Evolutionary conservation across 139 green algal species (phyloP), one percentile per base, ranked within the genome.

Genomic region (Asterochloris sp.): DNA sequence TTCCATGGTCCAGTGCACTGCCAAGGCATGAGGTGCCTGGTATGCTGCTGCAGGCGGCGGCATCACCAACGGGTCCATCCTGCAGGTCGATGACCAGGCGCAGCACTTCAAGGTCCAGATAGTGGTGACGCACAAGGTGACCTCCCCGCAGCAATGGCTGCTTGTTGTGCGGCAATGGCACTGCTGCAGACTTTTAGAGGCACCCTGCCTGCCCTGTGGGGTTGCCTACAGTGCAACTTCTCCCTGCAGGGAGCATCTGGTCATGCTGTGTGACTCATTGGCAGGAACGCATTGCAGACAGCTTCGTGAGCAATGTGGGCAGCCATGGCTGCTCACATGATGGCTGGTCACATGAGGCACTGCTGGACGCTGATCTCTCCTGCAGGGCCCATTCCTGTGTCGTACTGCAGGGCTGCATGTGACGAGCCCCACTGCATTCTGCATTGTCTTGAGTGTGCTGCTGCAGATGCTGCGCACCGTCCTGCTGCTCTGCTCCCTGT

Each of bases 71-170:
- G 92, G 91, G 62, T 79, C 76, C 29, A 83, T 95, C 12, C 16
- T 97, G 19, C 73, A 86, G 13, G 86, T 98, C 19, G 69, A 83
- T 13, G 95, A 98, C 82, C 90, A 96, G 85, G 79, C 81, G 14
- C 95, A 98, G 90, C 73, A 91, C 29, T 87, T 96, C 76, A 85
- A 87, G 8, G 73, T 93, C n/a, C 83, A 92, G 29, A 68, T 98
- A 26, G 76, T 96, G 12, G 76, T 97, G 21, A 62, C 54, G 38
- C 94, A 97, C 78, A 15, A 88, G 88, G 93, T 83, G 17, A 24
- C 19, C 24, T 26, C 29, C 15, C 63, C n/a, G 26, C 63, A 64
- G 64, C 13, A 13, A 17, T 12, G 62, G 60, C 13, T 26, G 12
- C 11, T 4, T 64, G 17, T 14, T 62, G 24, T 66, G 26, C 8